These are phyloP conservation scores for Botrytis fragariae DNA, from an alignment of 2,329 filamentous ascomycete species.

Conservation along the genomic window DNA sequence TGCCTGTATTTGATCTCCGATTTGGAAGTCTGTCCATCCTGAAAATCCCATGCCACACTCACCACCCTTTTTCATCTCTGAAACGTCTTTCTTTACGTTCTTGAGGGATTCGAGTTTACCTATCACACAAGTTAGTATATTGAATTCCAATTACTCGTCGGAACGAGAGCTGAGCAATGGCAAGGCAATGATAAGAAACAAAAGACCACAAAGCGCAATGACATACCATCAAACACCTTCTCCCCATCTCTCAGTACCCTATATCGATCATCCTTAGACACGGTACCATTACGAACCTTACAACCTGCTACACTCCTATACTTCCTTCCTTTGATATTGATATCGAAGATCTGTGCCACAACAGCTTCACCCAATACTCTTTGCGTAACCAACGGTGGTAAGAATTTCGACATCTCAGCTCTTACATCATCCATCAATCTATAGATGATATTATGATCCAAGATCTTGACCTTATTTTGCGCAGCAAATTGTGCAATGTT, in stretches of 20 bases:
- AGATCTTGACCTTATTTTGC: conserved; percentile 67
- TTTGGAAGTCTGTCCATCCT: conserved; percentile 71
- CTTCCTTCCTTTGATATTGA: conserved; percentile 70
- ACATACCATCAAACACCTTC: conserved; percentile 78
- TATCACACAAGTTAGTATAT: conserved; percentile 40
- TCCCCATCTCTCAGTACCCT: conserved; percentile 70
- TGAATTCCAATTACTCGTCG: background rate
- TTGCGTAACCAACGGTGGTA: conserved; percentile 64
- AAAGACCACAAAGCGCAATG: conserved; percentile 29
- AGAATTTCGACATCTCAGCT: conserved; percentile 62
- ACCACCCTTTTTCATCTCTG: conserved; percentile 85
- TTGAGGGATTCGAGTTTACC: conserved; percentile 79
- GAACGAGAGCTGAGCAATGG: background rate
- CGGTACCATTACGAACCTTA: conserved; percentile 76
- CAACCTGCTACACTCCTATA: conserved; percentile 81
- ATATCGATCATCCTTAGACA: conserved; percentile 63
- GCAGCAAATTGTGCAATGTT: conserved; percentile 70
- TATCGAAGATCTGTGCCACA: conserved; percentile 77
- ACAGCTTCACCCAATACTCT: conserved; percentile 86
- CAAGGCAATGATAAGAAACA: background rate
- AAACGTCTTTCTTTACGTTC: conserved; percentile 87
- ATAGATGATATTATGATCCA: conserved; percentile 88
- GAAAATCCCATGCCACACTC: conserved; percentile 91
- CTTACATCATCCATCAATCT: conserved; percentile 72
- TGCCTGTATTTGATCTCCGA: conserved; percentile 83